phyloP scores from a whole-genome alignment of 2,329 filamentous ascomycete genomes.

The Chaetoscypha palmicola region DNA sequence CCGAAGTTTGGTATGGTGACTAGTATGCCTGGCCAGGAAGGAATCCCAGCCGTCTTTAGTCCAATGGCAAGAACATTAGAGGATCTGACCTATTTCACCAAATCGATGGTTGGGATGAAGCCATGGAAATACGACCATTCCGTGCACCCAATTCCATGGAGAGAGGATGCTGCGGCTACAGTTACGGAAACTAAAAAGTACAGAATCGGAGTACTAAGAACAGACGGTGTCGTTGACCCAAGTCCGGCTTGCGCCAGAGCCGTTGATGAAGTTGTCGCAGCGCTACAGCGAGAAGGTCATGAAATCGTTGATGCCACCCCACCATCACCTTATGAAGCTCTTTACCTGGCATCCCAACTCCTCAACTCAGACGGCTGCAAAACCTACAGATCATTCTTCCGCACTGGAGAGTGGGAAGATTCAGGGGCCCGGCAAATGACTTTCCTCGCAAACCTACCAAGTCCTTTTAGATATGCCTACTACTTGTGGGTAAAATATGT shows the following conservation, averaged over 20 bases:
- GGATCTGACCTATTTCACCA: slow-evolving; percentile 79
- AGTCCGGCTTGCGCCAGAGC: slow-evolving; percentile 77
- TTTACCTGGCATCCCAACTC: slow-evolving; percentile 70
- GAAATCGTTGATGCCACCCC: slow-evolving; percentile 61
- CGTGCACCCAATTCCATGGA: slow-evolving; percentile 80
- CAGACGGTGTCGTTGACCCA: slow-evolving; percentile 77
- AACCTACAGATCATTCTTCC: slow-evolving; percentile 72
- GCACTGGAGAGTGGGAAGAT: slow-evolving; percentile 73
- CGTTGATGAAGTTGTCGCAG: slow-evolving; percentile 60
- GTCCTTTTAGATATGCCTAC: slow-evolving; percentile 74
- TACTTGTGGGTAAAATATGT: slow-evolving; percentile 87
- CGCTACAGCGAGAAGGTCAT: slow-evolving; percentile 66
- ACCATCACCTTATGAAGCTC: slow-evolving; percentile 66
- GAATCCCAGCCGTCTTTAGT: slow-evolving; percentile 80
- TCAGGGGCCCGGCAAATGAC: slow-evolving; percentile 68
- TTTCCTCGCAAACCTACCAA: slow-evolving; percentile 65
- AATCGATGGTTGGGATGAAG: slow-evolving; percentile 68
- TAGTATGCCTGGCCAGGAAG: slow-evolving; percentile 89
- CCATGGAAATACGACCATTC: slow-evolving; percentile 86
- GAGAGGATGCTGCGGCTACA: slow-evolving; percentile 51
- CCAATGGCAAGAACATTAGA: slow-evolving; percentile 84
- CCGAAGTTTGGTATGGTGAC: slow-evolving; percentile 77
- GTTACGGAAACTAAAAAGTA: slow-evolving; percentile 56
- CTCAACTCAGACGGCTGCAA: slow-evolving; percentile 78
- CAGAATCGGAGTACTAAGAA: slow-evolving; percentile 68